These are phyloP conservation scores for Cyclotella atomus DNA, from an alignment of 108 stramenopile genomes.

Conservation along the genomic window DNA sequence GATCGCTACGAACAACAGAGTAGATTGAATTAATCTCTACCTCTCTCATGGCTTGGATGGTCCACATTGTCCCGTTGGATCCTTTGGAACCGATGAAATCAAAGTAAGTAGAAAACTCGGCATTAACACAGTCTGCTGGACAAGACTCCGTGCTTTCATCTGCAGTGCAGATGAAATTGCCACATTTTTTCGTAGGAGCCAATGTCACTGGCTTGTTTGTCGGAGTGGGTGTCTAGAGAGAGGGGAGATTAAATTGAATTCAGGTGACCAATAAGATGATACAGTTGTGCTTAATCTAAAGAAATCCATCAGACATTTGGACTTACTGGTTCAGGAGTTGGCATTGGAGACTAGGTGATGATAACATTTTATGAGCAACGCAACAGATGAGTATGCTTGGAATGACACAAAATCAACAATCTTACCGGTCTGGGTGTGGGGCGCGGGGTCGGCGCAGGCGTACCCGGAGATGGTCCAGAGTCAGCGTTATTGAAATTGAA, in stretches of 20 bases:
- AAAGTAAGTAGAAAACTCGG: slow-evolving; percentile 2
- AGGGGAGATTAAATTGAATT: background rate
- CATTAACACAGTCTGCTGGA: slow-evolving; percentile 21
- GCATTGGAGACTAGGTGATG: too few species aligned
- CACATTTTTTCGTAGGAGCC: slow-evolving; percentile 11
- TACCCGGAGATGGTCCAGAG: background rate
- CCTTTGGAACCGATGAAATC: slow-evolving; percentile 1
- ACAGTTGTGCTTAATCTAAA: too few species aligned
- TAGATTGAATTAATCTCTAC: background rate
- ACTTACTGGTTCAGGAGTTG: background rate
- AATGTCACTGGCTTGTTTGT: background rate
- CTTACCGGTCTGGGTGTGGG: background rate
- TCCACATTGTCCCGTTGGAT: slow-evolving; percentile 18
- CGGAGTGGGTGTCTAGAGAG: background rate
- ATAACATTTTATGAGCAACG: too few species aligned
- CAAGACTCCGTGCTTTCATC: slow-evolving; percentile 5
- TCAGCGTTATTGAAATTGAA: slow-evolving; percentile 17
- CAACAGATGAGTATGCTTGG: too few species aligned
- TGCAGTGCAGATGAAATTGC: slow-evolving; percentile 1
- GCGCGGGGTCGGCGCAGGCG: background rate
- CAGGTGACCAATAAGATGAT: too few species aligned
- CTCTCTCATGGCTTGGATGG: slow-evolving; percentile 8
- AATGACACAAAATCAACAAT: too few species aligned
- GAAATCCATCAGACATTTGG: background rate
- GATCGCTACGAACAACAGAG: background rate